phyloP scores from a whole-genome alignment of 2,329 filamentous ascomycete species.

The Colletotrichum liriopes region DNA sequence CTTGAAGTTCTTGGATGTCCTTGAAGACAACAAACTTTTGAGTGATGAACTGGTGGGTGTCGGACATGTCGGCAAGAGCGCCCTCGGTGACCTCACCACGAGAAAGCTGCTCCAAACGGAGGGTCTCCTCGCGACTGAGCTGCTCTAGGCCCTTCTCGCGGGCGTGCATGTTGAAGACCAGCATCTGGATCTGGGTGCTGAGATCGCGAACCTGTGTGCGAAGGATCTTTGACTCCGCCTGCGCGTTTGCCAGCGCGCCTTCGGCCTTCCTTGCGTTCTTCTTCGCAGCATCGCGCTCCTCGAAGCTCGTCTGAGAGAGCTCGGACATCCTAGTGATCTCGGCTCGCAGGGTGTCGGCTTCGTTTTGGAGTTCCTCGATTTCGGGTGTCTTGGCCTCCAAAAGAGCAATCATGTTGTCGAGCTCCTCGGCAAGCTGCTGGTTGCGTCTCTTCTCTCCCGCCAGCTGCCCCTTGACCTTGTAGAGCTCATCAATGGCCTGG shows the following conservation, averaged over 20 bases:
- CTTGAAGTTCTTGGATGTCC: conserved; percentile 85
- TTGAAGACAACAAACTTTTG: conserved; percentile 92
- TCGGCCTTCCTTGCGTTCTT: conserved; percentile 86
- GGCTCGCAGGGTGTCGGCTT: conserved; percentile 84
- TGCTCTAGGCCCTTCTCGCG: conserved; percentile 84
- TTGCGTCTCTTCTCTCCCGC: conserved; percentile 81
- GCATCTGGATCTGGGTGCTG: conserved; percentile 89
- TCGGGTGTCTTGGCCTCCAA: conserved; percentile 91
- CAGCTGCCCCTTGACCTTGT: conserved; percentile 80
- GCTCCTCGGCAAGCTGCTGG: conserved; percentile 80
- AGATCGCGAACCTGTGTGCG: conserved; percentile 91
- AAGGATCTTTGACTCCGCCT: conserved; percentile 82
- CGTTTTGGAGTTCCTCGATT: conserved; percentile 85
- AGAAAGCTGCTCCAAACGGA: conserved; percentile 83
- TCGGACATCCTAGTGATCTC: conserved; percentile 90
- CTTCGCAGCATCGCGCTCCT: conserved; percentile 83
- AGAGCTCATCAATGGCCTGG: conserved; percentile 76
- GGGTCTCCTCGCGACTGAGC: conserved; percentile 79
- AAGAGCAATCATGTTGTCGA: conserved; percentile 89
- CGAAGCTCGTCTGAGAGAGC: conserved; percentile 85
- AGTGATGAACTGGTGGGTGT: conserved; percentile 91
- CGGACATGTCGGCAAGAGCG: conserved; percentile 80
- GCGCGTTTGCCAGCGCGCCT: conserved; percentile 74
- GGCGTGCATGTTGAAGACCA: conserved; percentile 89
- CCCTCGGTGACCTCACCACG: conserved; percentile 82